A percentile compares a stretch with the other conserved stretches of the same genome.
Conservation (phyloP, 768 basidiomycete species). For the Lactarius tabidus region DNA sequence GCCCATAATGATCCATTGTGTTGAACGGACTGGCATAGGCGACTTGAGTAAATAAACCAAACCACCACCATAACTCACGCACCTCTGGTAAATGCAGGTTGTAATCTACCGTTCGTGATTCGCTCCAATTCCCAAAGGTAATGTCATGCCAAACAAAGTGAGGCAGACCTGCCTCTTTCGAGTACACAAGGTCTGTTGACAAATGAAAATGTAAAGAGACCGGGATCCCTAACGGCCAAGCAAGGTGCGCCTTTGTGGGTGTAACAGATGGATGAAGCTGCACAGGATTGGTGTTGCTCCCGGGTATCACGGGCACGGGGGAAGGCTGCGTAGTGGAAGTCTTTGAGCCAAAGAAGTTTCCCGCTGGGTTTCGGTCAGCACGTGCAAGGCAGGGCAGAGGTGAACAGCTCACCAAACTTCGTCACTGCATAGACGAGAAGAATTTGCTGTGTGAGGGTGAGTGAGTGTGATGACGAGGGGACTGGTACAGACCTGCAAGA, state of each 20-base stretch:
- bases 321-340: slow-evolving; percentile 33
- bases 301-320: slow-evolving; percentile 29
- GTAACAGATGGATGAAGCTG: slow-evolving; percentile 39
- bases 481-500: slow-evolving; percentile 41
- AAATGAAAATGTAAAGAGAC: slow-evolving; percentile 73
- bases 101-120: slow-evolving; percentile 51
- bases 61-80: slow-evolving; percentile 25
- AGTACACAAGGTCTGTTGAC: slow-evolving; percentile 62
- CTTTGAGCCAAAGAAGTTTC: slow-evolving; percentile 40
- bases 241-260: slow-evolving; percentile 49
- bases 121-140: slow-evolving; percentile 72
- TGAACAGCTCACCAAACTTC: slow-evolving; percentile 50
- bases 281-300: slow-evolving; percentile 14
- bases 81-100: slow-evolving; percentile 67
- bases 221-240: slow-evolving; percentile 57
- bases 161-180: slow-evolving; percentile 52
- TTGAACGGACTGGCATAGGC: slow-evolving; percentile 56
- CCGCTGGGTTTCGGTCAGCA: slow-evolving; percentile 34
- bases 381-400: neutral
- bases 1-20: slow-evolving; percentile 81
- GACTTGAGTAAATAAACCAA: neutral
- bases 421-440: slow-evolving; percentile 61
- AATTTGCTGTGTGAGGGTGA: slow-evolving; percentile 50
- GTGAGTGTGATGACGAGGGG: neutral
- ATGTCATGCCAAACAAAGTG: slow-evolving; percentile 75